phyloP scores from a whole-genome alignment of 768 basidiomycete species.

The Russula dissimulans region DNA sequence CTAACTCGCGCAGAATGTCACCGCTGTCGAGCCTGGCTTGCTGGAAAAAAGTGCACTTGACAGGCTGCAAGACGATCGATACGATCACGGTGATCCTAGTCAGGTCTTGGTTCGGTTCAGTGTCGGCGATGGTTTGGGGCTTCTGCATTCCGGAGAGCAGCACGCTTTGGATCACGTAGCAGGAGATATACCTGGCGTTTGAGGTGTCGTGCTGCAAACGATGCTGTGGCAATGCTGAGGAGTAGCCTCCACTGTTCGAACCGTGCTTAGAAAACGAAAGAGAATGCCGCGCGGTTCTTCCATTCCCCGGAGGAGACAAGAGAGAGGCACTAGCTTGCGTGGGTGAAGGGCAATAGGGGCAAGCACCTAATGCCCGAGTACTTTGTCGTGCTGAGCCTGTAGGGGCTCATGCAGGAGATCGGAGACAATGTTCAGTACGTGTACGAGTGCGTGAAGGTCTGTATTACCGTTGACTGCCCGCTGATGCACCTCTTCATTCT shows the following conservation, averaged over 20 bases:
- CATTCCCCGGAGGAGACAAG: conserved; percentile 71
- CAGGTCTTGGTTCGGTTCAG: too few relatives aligned
- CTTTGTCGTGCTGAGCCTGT: conserved; percentile 64
- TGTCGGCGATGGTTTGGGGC: too few relatives aligned
- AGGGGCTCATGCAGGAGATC: conserved; percentile 66
- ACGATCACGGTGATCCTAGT: too few relatives aligned
- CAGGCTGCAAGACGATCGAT: too few relatives aligned
- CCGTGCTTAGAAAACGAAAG: conserved; percentile 54
- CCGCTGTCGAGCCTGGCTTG: too few relatives aligned
- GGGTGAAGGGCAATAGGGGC: conserved; percentile 61
- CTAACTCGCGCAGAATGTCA: too few relatives aligned
- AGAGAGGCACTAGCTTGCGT: conserved; percentile 62
- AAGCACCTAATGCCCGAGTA: conserved; percentile 52
- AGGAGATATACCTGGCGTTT: too few relatives aligned
- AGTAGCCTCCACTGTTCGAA: conserved; percentile 43
- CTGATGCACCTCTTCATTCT: conserved; percentile 29
- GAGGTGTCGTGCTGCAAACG: conserved; percentile 36
- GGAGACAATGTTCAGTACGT: conserved; percentile 80
- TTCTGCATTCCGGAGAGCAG: too few relatives aligned
- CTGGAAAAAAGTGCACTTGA: too few relatives aligned
- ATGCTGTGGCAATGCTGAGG: conserved; percentile 60
- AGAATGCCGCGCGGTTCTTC: conserved; percentile 76
- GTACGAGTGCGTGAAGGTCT: conserved; percentile 33
- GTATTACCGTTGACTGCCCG: background rate
- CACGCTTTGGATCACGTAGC: too few relatives aligned